These are phyloP conservation scores for Periconia digitata DNA, from an alignment of 2,329 filamentous ascomycete genomes.

Conservation along the genomic window DNA sequence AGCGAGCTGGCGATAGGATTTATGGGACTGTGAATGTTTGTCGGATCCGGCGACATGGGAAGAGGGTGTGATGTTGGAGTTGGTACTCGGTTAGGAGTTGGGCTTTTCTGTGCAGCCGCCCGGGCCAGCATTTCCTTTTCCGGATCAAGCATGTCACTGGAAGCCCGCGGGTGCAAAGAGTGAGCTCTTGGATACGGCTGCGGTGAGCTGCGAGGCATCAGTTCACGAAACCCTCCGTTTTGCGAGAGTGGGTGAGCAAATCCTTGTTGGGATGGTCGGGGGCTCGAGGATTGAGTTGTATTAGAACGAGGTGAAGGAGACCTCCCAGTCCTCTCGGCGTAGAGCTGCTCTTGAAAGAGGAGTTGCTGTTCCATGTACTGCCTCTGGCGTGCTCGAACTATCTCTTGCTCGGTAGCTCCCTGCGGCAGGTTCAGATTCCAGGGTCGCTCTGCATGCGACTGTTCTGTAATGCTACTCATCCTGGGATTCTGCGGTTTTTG, in stretches of 20 bases:
- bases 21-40: conserved; percentile 19
- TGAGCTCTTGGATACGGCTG: conserved; percentile 26
- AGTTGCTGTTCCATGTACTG: conserved; percentile 40
- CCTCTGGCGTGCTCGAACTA: conserved; percentile 38
- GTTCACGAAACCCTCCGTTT: conserved; percentile 33
- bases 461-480: conserved; percentile 41
- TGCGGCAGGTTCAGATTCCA: conserved; percentile 39
- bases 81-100: conserved; percentile 12
- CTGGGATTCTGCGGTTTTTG: conserved; percentile 28
- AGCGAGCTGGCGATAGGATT: conserved; percentile 21
- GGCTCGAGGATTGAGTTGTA: conserved; percentile 24
- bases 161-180: conserved; percentile 7
- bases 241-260: conserved; percentile 7
- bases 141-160: conserved; percentile 3
- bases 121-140: conserved; percentile 7
- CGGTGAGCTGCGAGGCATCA: conserved; percentile 34
- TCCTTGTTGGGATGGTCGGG: conserved; percentile 11
- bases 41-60: conserved; percentile 26
- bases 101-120: neutral
- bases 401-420: conserved; percentile 40
- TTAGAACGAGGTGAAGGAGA: conserved; percentile 34
- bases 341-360: conserved; percentile 33
- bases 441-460: conserved; percentile 27
- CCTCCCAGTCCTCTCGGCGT: conserved; percentile 30
- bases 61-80: conserved; percentile 28